These are phyloP conservation scores for Aspergillus tamarii DNA, from an alignment of 2,329 filamentous ascomycete genomes.

Conservation along the genomic window DNA sequence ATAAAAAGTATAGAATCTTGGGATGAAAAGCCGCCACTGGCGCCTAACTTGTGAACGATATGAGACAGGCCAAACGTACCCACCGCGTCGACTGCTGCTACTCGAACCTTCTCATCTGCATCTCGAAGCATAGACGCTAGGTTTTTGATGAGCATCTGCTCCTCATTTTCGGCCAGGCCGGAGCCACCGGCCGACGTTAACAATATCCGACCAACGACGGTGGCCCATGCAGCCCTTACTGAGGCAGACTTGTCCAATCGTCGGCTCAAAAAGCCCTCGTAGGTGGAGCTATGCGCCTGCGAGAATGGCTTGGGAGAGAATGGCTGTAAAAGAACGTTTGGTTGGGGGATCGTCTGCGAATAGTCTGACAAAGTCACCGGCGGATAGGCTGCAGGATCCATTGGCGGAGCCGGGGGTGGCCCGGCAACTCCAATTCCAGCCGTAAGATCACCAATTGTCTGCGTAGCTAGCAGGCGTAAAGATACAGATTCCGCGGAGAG, in stretches of 20 bases:
- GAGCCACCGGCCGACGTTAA: constrained; percentile 90
- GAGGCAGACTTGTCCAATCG: constrained; percentile 82
- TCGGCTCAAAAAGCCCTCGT: constrained; percentile 81
- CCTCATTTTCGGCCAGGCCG: constrained; percentile 81
- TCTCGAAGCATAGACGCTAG: constrained; percentile 83
- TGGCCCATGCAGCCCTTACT: constrained; percentile 85
- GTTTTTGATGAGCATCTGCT: constrained; percentile 71
- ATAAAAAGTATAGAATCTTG: constrained; percentile 77
- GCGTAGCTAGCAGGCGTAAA: constrained; percentile 82
- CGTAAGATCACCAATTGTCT: constrained; percentile 93
- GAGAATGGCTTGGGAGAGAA: constrained; percentile 88
- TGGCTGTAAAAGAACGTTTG: constrained; percentile 74
- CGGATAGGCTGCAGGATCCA: constrained; percentile 87
- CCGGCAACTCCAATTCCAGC: constrained; percentile 91
- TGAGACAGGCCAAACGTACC: constrained; percentile 79
- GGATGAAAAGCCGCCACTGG: constrained; percentile 73
- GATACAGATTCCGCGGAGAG: constrained; percentile 86
- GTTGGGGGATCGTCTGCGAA: constrained; percentile 53
- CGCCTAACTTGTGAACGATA: constrained; percentile 79
- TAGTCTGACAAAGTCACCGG: constrained; percentile 54
- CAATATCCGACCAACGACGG: constrained; percentile 80
- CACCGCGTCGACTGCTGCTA: constrained; percentile 85
- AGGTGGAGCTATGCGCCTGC: constrained; percentile 76
- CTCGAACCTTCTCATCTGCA: constrained; percentile 84
- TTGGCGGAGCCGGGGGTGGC: constrained; percentile 69